Evolutionary conservation across 129 eudicot species (phyloP).

Genomic region (Flaveria ramosissima): DNA sequence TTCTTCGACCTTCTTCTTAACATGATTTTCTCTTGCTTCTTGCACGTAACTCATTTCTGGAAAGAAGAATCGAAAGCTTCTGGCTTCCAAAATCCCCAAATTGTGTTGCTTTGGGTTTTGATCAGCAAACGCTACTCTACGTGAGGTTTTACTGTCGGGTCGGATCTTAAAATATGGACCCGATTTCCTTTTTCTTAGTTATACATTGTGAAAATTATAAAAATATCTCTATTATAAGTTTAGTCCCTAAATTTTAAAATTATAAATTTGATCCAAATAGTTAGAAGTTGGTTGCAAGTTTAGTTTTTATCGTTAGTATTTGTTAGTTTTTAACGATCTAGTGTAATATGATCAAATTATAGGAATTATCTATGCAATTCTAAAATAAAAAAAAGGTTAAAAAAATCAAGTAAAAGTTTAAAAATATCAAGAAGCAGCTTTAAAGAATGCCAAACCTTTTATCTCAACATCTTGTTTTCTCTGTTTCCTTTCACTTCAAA

Average conservation of each 20-base stretch:
- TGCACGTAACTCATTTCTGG: conserved; percentile 61
- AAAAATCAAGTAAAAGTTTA: too few relatives aligned
- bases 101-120: conserved; percentile 7
- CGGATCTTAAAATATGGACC: background rate
- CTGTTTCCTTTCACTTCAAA: conserved; percentile 17
- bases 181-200: too few relatives aligned
- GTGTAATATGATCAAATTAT: too few relatives aligned
- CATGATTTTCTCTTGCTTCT: conserved; percentile 93
- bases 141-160: background rate
- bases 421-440: background rate
- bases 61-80: background rate
- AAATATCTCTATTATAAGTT: too few relatives aligned
- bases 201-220: too few relatives aligned
- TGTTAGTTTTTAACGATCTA: too few relatives aligned
- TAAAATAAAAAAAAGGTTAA: too few relatives aligned
- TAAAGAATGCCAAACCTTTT: conserved; percentile 60
- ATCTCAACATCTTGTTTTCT: conserved; percentile 14
- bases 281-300: too few relatives aligned
- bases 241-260: too few relatives aligned
- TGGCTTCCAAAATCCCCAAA: conserved; percentile 11
- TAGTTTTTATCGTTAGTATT: too few relatives aligned
- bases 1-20: conserved; percentile 97
- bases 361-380: too few relatives aligned
- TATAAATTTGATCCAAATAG: too few relatives aligned
- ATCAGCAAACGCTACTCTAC: conserved; percentile 10